Evolutionary conservation across 371 early-diverging fungal genomes (phyloP).

Genomic region (Capillidium heterosporum): DNA sequence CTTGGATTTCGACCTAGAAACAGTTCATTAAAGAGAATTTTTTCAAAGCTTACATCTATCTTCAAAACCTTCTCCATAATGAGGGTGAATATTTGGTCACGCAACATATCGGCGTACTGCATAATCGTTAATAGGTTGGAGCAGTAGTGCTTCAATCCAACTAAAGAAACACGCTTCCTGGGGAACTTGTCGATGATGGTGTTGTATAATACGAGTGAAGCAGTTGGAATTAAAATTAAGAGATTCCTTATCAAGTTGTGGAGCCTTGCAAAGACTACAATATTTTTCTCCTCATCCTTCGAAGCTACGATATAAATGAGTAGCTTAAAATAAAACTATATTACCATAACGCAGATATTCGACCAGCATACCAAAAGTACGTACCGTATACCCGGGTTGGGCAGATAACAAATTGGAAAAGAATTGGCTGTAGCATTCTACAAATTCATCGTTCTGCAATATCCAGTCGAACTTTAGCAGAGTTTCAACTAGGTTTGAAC

Average conservation of each 20-base stretch:
- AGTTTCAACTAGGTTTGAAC: background rate
- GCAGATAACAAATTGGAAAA: background rate
- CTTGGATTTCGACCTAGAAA: conserved; percentile 67
- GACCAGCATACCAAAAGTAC: background rate
- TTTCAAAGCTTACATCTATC: conserved; percentile 47
- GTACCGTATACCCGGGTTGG: background rate
- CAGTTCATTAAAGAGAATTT: background rate
- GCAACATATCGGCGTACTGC: conserved; percentile 56
- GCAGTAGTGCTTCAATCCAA: conserved; percentile 46
- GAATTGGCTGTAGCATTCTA: background rate
- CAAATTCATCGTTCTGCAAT: background rate
- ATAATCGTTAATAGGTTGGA: conserved; percentile 50
- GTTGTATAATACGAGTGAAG: background rate
- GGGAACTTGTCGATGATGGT: conserved; percentile 35
- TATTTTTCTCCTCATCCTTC: background rate
- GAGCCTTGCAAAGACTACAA: background rate
- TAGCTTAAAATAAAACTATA: background rate
- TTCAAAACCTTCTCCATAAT: conserved; percentile 64
- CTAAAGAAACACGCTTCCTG: conserved; percentile 42
- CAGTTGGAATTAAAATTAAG: background rate
- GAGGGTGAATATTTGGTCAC: conserved; percentile 50
- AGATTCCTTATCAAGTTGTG: background rate
- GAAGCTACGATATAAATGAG: background rate
- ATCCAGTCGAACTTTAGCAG: background rate
- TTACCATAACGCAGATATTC: background rate